Percentiles rank a stretch among this genome's conserved stretches.
phyloP scores from a whole-genome alignment of 495 filamentous ascomycete species.

The Penicillium angulare region DNA sequence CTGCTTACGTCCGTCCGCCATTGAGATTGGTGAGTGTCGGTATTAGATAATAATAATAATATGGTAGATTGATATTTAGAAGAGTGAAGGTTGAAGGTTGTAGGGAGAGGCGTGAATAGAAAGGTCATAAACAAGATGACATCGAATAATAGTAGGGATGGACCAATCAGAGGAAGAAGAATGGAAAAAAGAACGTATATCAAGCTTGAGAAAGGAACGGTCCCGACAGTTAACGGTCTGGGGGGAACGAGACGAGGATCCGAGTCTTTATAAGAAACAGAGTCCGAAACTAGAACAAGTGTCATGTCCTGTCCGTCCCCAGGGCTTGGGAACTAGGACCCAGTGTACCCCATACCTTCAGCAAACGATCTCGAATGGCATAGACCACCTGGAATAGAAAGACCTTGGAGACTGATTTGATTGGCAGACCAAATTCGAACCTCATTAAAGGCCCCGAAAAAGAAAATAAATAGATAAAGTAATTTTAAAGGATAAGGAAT shows the following conservation, averaged over 20 bases:
- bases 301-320: too few relatives aligned
- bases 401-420: background rate
- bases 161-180: background rate
- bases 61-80: background rate
- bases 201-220: background rate
- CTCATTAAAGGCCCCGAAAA: background rate
- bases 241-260: background rate
- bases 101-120: background rate
- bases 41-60: constrained; percentile 21
- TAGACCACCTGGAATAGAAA: background rate
- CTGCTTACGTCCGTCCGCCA: constrained; percentile 63
- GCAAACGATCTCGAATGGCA: background rate
- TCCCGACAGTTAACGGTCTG: background rate
- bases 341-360: background rate
- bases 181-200: background rate
- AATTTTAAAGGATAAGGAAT: background rate
- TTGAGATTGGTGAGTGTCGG: constrained; percentile 22
- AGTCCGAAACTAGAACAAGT: background rate
- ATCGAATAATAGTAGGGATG: background rate
- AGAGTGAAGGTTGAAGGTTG: background rate
- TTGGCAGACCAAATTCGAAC: too few relatives aligned
- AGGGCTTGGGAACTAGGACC: background rate
- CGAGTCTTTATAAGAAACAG: constrained; percentile 4
- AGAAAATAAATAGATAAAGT: constrained; percentile 4
- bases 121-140: constrained; percentile 2